Conservation (phyloP, 257 asterid species). For the Anisodus acutangulus region DNA sequence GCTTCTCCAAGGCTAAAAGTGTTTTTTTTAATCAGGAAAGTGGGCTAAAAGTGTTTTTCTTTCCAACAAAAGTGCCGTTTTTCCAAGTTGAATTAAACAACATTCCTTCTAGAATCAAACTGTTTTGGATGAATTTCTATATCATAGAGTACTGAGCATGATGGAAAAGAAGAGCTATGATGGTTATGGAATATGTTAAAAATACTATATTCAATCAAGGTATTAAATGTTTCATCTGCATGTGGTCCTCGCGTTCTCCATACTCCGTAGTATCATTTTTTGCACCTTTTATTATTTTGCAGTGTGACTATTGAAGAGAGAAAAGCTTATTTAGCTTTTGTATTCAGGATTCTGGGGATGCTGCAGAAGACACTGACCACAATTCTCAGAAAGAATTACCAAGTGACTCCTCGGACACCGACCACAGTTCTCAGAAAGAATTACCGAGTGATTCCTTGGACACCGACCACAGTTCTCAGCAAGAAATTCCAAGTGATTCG, state of each 20-base stretch:
- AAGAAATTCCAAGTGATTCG: constrained; percentile 36
- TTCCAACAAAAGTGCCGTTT: too few species aligned
- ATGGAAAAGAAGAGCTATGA: neutral
- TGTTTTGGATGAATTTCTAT: neutral
- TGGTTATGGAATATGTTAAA: neutral
- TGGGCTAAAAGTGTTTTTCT: too few species aligned
- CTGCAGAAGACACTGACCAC: constrained; percentile 29
- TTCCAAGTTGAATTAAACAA: neutral
- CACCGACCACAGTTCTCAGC: constrained; percentile 25
- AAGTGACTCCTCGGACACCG: constrained; percentile 1
- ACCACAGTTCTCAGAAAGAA: constrained; percentile 34
- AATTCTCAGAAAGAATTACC: constrained; percentile 34
- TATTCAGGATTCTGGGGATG: constrained; percentile 15
- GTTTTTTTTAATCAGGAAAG: too few species aligned
- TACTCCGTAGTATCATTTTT: neutral
- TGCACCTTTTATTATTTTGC: constrained; percentile 31
- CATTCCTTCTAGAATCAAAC: neutral
- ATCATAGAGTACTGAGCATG: neutral
- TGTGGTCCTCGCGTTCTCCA: neutral
- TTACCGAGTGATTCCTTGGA: constrained; percentile 14
- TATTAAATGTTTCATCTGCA: neutral
- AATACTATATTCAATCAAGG: constrained; percentile 17
- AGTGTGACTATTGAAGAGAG: constrained; percentile 39
- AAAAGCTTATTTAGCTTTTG: constrained; percentile 39
- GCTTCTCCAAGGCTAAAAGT: too few species aligned